Percentiles rank a stretch among this genome's conserved stretches.
Conservation (phyloP, 371 early-diverging fungal species). For the Mucor irregularis region DNA sequence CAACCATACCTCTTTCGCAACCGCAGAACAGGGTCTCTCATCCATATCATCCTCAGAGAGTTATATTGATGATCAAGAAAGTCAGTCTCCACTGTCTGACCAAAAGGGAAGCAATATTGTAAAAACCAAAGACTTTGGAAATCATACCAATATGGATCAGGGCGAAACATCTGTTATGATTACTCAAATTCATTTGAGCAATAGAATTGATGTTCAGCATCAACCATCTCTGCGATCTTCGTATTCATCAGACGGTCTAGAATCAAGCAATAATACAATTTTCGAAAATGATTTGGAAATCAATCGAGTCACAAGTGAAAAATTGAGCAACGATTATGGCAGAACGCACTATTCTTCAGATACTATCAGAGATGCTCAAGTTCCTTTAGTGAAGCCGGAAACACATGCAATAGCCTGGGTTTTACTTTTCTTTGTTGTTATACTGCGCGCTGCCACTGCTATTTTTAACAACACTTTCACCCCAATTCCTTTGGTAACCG, state of each 20-base stretch:
- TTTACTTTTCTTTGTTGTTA: conserved; percentile 31
- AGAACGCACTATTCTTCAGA: not conserved
- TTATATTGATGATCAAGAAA: not conserved
- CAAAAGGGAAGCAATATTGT: no score
- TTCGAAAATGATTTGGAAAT: conserved; percentile 3
- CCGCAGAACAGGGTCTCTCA: conserved; percentile 5
- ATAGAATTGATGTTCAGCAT: not conserved
- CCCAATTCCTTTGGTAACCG: conserved; percentile 42
- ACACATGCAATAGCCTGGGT: conserved; percentile 45
- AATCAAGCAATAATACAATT: conserved; percentile 11
- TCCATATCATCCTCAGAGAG: not conserved
- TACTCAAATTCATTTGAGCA: not conserved
- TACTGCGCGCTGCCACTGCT: conserved; percentile 35
- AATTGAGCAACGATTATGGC: not conserved
- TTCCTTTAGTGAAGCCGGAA: conserved; percentile 8
- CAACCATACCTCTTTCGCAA: conserved; percentile 8
- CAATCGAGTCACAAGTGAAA: not conserved
- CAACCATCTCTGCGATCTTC: not conserved
- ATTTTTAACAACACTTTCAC: conserved; percentile 43
- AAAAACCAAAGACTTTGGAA: not conserved
- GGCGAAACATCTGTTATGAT: not conserved
- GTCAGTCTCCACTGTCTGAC: not conserved
- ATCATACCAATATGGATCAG: not conserved
- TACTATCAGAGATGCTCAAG: not conserved
- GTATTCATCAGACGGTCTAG: conserved; percentile 1